phyloP scores from a whole-genome alignment of 2,329 filamentous ascomycete genomes.

The Domatiomyces globalis region DNA sequence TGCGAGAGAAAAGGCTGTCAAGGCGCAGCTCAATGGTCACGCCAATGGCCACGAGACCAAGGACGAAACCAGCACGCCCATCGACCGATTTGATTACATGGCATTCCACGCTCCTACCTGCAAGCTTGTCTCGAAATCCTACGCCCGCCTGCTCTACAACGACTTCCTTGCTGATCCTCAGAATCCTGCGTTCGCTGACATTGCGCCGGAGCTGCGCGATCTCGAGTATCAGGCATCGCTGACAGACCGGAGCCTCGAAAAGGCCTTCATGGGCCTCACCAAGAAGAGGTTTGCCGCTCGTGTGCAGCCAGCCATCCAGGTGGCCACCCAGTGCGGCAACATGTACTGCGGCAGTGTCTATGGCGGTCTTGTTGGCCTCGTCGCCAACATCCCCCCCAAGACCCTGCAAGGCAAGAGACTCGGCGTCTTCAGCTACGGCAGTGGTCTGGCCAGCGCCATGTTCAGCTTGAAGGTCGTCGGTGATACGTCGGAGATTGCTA shows the following conservation, averaged over 20 bases:
- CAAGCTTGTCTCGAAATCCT: constrained; percentile 78
- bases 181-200: constrained; percentile 54
- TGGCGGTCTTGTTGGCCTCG: constrained; percentile 42
- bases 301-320: constrained; percentile 57
- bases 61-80: constrained; percentile 35
- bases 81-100: constrained; percentile 75
- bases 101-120: constrained; percentile 73
- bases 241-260: constrained; percentile 69
- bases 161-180: constrained; percentile 63
- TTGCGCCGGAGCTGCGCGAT: constrained; percentile 60
- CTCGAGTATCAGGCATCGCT: constrained; percentile 68
- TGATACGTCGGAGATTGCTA: constrained; percentile 52
- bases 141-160: constrained; percentile 70
- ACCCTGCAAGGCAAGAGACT: constrained; percentile 57
- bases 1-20: constrained; percentile 53
- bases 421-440: constrained; percentile 66
- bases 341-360: constrained; percentile 51
- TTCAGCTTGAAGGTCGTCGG: constrained; percentile 54
- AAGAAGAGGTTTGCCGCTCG: constrained; percentile 76
- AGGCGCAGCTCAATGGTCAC: constrained; percentile 26
- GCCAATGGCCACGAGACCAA: constrained; percentile 36
- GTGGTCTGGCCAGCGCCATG: constrained; percentile 59
- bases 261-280: constrained; percentile 69
- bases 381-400: constrained; percentile 50
- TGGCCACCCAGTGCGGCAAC: constrained; percentile 59